These are phyloP conservation scores for Fusarium redolens DNA, from an alignment of 2,329 filamentous ascomycete species.

Conservation along the genomic window DNA sequence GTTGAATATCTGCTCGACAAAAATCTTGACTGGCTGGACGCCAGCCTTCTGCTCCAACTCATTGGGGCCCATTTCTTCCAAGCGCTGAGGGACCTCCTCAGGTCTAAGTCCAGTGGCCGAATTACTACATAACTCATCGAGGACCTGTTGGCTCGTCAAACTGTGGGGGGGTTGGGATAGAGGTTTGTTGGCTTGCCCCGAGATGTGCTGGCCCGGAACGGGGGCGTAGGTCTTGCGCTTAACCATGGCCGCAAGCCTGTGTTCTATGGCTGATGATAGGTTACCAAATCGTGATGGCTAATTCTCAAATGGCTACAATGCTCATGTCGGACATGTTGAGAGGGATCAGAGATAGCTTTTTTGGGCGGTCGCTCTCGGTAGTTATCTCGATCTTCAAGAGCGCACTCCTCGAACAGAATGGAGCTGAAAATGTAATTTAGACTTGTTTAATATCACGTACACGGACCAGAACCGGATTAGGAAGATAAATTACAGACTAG, in stretches of 20 bases:
- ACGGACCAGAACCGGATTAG: too few relatives aligned
- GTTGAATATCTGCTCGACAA: constrained; percentile 68
- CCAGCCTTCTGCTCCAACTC: constrained; percentile 59
- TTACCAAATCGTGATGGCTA: too few relatives aligned
- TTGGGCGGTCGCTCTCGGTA: too few relatives aligned
- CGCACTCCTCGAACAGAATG: too few relatives aligned
- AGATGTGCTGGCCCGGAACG: constrained; percentile 39
- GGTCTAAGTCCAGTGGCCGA: constrained; percentile 63
- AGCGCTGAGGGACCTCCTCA: constrained; percentile 60
- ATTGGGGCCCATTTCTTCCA: constrained; percentile 67
- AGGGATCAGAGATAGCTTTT: too few relatives aligned
- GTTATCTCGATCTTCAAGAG: too few relatives aligned
- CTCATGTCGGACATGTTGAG: too few relatives aligned
- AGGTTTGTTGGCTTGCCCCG: constrained; percentile 46
- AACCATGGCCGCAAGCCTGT: constrained; percentile 53
- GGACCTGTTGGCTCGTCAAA: constrained; percentile 59
- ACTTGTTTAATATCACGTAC: too few relatives aligned
- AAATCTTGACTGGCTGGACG: constrained; percentile 66
- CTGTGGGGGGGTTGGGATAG: constrained; percentile 68
- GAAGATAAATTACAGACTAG: too few relatives aligned
- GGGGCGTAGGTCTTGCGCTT: constrained; percentile 2
- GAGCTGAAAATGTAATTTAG: too few relatives aligned
- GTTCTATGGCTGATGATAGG: too few relatives aligned
- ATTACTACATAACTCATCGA: constrained; percentile 64
- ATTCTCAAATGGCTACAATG: too few relatives aligned